Conservation (phyloP, 2,329 filamentous ascomycete species). For the Penicillium expansum region DNA sequence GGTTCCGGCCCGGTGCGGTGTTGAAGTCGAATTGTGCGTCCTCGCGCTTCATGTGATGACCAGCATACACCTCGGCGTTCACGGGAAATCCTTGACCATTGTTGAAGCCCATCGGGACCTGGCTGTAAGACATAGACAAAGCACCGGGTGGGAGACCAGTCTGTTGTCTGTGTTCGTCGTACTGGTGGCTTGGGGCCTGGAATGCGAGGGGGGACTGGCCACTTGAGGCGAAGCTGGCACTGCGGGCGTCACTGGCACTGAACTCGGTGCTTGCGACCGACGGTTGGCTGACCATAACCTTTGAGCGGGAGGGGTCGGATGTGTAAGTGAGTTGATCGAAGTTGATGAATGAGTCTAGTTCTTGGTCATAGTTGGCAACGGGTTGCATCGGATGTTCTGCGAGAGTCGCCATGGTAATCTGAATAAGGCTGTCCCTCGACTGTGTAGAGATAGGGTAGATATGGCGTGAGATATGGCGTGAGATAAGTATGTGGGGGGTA, state of each 20-base stretch:
- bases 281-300: constrained; percentile 38
- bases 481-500: neutral
- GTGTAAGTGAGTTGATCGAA: constrained; percentile 46
- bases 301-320: constrained; percentile 36
- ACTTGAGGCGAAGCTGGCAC: constrained; percentile 36
- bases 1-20: constrained; percentile 55
- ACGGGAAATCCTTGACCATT: constrained; percentile 46
- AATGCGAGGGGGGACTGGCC: constrained; percentile 56
- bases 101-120: constrained; percentile 46
- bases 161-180: constrained; percentile 92
- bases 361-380: constrained; percentile 42
- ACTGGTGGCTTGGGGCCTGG: constrained; percentile 86
- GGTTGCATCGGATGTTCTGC: constrained; percentile 35
- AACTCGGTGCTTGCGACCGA: constrained; percentile 39
- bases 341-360: constrained; percentile 49
- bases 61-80: constrained; percentile 60
- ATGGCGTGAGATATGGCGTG: neutral
- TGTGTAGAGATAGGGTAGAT: neutral
- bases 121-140: constrained; percentile 73
- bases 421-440: neutral
- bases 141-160: constrained; percentile 87
- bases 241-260: constrained; percentile 30
- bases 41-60: constrained; percentile 35
- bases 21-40: constrained; percentile 64
- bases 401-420: constrained; percentile 34